Evolutionary conservation across 306 rosid genomes (phyloP), one percentile per base, ranked within the genome.

Genomic region (Mimosa bimucronata): DNA sequence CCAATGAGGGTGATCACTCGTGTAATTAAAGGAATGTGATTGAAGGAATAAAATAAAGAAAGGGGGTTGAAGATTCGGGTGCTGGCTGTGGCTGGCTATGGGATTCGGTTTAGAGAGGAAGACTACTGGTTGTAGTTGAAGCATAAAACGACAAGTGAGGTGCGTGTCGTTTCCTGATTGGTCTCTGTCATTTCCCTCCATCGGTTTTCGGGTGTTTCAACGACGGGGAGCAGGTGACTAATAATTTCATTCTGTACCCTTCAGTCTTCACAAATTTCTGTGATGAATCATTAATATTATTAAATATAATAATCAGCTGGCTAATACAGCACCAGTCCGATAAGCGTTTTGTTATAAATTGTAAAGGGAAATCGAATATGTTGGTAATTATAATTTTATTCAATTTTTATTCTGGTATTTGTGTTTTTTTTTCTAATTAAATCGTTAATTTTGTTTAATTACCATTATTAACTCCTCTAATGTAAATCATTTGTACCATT

Each of bases 141-240:
- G 40, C 87, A 64, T 55, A 18, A 50, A 61, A 29, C 10, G 7
- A 25, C 65, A 23, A 9, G 6, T 10, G 6, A 50, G 6, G 25
- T 23, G 48, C 30, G 28, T 79, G 92, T 8, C 77, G 0, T 3
- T 4, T 10, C 6, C 13, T 6, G 2, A 50, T 34, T 78, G 2
- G 77, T 53, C 81, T 77, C 81, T 79, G 71, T 66, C 15, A 3
- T 0, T 41, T 41, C 9, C 2, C 38, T 64, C 31, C 28, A 60
- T 77, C 30, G 26, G 48, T 18, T 19, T 21, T 15, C 7, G 38
- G 60, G 82, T 79, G 91, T 78, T 86, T n/a, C 82, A 84, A 4
- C 69, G 80, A 18, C 23, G 71, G 90, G 94, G 85, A 84, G 79
- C 97, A 90, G 25, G 10, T 30, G 14, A 1, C 34, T 30, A 3